Conservation (phyloP, 164 flowering plant species). For the Kingdonia uniflora region DNA sequence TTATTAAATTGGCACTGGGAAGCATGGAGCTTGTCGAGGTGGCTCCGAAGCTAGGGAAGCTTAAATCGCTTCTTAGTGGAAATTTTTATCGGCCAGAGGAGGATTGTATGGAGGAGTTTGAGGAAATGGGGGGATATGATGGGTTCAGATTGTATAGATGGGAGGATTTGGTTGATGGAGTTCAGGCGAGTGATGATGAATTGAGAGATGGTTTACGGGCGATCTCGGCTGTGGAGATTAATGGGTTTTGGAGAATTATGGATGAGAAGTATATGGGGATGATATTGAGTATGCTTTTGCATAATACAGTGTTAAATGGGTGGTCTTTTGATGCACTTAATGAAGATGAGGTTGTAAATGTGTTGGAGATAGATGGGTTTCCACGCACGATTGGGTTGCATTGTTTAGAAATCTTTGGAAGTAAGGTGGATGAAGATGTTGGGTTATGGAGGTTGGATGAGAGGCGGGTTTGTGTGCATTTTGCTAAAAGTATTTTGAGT, state of each 20-base stretch:
- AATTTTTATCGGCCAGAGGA: conserved; percentile 41
- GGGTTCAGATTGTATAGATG: conserved; percentile 41
- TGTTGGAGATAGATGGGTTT: conserved; percentile 60
- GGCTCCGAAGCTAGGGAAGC: conserved; percentile 77
- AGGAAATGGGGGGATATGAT: conserved; percentile 12
- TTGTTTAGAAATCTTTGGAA: conserved; percentile 54
- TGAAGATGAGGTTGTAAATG: conserved; percentile 45
- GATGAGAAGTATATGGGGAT: conserved; percentile 56
- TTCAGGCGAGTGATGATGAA: conserved; percentile 92
- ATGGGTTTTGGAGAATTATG: conserved; percentile 80
- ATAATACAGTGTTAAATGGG: conserved; percentile 45
- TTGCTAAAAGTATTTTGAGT: conserved; percentile 52
- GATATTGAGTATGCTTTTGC: conserved; percentile 46
- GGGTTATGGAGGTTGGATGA: conserved; percentile 60
- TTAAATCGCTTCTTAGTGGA: conserved; percentile 42
- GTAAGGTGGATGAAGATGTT: conserved; percentile 25
- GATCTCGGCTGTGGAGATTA: conserved; percentile 72
- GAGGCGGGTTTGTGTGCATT: conserved; percentile 56
- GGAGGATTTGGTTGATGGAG: conserved; percentile 53
- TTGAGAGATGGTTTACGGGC: conserved; percentile 46
- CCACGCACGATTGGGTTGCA: conserved; percentile 38
- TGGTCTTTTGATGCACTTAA: conserved; percentile 59
- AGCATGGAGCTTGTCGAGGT: conserved; percentile 70
- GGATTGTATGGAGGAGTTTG: conserved; percentile 21
- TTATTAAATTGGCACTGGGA: conserved; percentile 64